Percentiles rank a stretch among this genome's conserved stretches.
Evolutionary conservation across 768 basidiomycete species (phyloP).

Genomic region (Tricholoma bakamatsutake): DNA sequence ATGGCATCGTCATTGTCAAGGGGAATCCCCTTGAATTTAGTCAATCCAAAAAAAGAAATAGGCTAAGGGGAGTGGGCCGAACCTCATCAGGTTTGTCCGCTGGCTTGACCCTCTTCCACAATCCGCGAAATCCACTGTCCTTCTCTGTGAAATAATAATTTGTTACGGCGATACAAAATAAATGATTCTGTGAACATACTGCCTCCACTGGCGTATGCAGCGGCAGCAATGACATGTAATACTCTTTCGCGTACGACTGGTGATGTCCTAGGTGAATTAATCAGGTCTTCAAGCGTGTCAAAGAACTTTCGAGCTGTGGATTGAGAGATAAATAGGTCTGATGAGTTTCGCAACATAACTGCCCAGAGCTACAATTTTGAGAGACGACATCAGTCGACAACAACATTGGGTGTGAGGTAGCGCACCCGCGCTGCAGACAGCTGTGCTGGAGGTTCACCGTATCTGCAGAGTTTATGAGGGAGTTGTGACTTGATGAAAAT

Average conservation of each 20-base stretch:
- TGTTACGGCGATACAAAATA: not conserved
- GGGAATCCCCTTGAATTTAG: slow-evolving; percentile 52
- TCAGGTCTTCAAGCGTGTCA: slow-evolving; percentile 71
- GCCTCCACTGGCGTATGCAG: slow-evolving; percentile 60
- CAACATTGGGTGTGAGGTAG: slow-evolving; percentile 6
- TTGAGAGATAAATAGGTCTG: slow-evolving; percentile 64
- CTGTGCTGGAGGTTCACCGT: slow-evolving; percentile 70
- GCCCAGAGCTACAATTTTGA: slow-evolving; percentile 69
- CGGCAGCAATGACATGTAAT: slow-evolving; percentile 76
- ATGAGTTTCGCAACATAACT: slow-evolving; percentile 81
- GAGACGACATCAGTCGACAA: slow-evolving; percentile 1
- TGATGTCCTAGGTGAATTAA: slow-evolving; percentile 54
- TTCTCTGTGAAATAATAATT: slow-evolving; percentile 16
- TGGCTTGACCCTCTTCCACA: slow-evolving; percentile 81
- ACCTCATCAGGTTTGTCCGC: slow-evolving; percentile 79
- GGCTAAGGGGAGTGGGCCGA: slow-evolving; percentile 10
- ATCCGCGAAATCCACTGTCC: slow-evolving; percentile 52
- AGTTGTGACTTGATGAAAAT: not conserved
- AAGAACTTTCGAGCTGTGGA: slow-evolving; percentile 73
- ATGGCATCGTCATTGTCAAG: slow-evolving; percentile 76
- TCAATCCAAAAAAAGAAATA: not conserved
- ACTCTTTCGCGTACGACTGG: slow-evolving; percentile 81
- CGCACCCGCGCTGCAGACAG: slow-evolving; percentile 70
- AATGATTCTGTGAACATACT: slow-evolving; percentile 25
- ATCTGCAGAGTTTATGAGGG: slow-evolving; percentile 31